Evolutionary conservation across 768 basidiomycete genomes (phyloP).

Genomic region (Suillus tomentosus): DNA sequence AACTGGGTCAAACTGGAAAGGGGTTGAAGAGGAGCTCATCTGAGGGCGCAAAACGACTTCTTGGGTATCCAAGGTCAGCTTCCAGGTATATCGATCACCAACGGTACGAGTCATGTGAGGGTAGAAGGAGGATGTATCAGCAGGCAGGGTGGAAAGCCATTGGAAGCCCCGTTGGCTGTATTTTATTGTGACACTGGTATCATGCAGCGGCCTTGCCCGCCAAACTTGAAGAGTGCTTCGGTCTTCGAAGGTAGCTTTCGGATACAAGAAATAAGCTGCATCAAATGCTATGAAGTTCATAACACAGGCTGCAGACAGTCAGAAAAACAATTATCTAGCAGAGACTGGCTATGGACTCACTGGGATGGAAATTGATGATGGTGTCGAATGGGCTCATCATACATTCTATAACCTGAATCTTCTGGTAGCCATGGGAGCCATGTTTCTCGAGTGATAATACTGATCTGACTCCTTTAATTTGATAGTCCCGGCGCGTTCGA

Average conservation of each 20-base stretch:
- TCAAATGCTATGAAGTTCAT: too few relatives aligned
- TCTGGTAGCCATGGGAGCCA: too few relatives aligned
- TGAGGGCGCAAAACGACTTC: constrained; percentile 17
- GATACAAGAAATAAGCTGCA: too few relatives aligned
- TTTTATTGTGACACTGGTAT: constrained; percentile 27
- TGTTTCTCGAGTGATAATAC: constrained; percentile 9
- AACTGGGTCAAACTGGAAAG: constrained; percentile 19
- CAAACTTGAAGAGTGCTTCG: too few relatives aligned
- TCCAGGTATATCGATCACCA: constrained; percentile 34
- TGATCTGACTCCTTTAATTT: constrained; percentile 3
- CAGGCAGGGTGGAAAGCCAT: constrained; percentile 18
- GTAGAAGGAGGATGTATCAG: background rate
- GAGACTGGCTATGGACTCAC: too few relatives aligned
- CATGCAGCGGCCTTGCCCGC: constrained; percentile 17
- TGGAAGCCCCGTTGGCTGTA: constrained; percentile 41
- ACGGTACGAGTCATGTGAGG: constrained; percentile 28
- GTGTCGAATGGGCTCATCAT: too few relatives aligned
- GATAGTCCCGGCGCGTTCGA: constrained; percentile 10
- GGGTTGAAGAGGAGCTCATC: constrained; percentile 15
- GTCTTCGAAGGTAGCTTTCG: too few relatives aligned
- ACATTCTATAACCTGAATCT: too few relatives aligned
- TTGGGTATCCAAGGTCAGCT: constrained; percentile 28
- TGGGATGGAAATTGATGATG: too few relatives aligned
- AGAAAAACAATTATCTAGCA: too few relatives aligned
- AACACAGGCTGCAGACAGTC: too few relatives aligned